Evolutionary conservation across 2,329 filamentous ascomycete genomes (phyloP), one percentile per base, ranked within the genome.

Genomic region (Sporothrix curviconia): DNA sequence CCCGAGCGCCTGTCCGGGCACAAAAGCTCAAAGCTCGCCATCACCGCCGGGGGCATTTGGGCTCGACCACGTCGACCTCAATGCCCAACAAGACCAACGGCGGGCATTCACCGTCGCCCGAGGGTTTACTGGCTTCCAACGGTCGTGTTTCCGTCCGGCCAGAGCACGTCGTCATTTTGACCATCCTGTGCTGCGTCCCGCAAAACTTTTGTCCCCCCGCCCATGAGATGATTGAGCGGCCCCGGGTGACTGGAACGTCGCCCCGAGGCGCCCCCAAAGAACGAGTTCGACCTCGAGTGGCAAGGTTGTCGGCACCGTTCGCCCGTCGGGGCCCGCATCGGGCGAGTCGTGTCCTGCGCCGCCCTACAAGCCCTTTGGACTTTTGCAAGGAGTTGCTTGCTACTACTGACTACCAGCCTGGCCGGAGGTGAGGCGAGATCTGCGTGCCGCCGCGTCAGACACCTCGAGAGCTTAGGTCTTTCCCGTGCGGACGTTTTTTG

Each of bases 371-470:
- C 80, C 92, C 65, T 99, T 99, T 71, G 92, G 96, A n/a, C n/a
- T n/a, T n/a, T 81, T 99, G 94, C 90, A 96, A 96, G 86, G 92
- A 97, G 82, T 84, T 99, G 52, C 84, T 97, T n/a, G n/a, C 63
- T 99, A 99, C 89, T 97, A 89, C 74, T n/a, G 94, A 99, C 80
- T 99, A 99, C 87, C 94, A 99, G 83, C 91, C 92, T n/a, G n/a
- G n/a, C n/a, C n/a, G n/a, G n/a, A n/a, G 54, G 82, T 99, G 64
- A 81, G 77, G 60, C 70, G 92, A 96, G 81, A 97, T 97, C n/a
- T 76, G 92, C 92, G 73, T 92, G 87, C 83, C 84, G 90, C 69
- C 85, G 94, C 62, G 91, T 97, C 60, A n/a, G 87, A 92, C 50
- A 82, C 73, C 85, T 99, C 69, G 92, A 96, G 92, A 97, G 74